Evolutionary conservation across 768 basidiomycete genomes (phyloP).

Genomic region (Lactarius sanguifluus): DNA sequence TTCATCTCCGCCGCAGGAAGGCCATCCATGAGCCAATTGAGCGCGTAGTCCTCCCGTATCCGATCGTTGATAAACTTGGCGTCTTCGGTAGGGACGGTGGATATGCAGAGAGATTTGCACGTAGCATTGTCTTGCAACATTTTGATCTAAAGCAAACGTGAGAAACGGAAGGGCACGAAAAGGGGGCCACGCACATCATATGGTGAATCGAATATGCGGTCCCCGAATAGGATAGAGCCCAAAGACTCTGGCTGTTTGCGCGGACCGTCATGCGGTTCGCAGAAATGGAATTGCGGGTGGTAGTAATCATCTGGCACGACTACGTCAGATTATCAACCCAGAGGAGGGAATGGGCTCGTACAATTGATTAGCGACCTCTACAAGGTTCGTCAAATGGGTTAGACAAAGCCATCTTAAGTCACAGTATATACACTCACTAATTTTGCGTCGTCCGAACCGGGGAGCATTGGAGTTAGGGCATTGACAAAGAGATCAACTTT

Average conservation of each 20-base stretch:
- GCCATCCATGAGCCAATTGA: conserved; percentile 95
- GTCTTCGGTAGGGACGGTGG: conserved; percentile 62
- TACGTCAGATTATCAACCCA: conserved; percentile 4
- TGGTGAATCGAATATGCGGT: conserved; percentile 88
- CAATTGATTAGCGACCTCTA: conserved; percentile 93
- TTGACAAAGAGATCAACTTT: conserved; percentile 81
- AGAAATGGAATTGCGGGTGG: conserved; percentile 82
- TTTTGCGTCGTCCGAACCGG: conserved; percentile 65
- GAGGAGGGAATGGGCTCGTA: conserved; percentile 37
- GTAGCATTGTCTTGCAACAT: conserved; percentile 77
- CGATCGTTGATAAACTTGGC: conserved; percentile 90
- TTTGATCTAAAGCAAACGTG: conserved; percentile 52
- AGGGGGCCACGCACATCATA: conserved; percentile 62
- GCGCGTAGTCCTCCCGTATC: conserved; percentile 87
- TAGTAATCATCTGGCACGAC: conserved; percentile 81
- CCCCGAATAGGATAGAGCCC: conserved; percentile 95
- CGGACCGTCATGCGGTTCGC: conserved; percentile 71
- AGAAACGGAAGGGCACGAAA: conserved; percentile 15
- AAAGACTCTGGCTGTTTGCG: conserved; percentile 78
- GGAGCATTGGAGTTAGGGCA: conserved; percentile 82
- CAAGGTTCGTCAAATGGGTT: neutral
- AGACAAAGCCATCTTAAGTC: neutral
- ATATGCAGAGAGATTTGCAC: conserved; percentile 73
- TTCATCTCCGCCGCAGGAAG: conserved; percentile 95
- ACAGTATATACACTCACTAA: conserved; percentile 50